Evolutionary conservation across 192 early-diverging fungal species (phyloP).

Genomic region (Coemansia sp.): DNA sequence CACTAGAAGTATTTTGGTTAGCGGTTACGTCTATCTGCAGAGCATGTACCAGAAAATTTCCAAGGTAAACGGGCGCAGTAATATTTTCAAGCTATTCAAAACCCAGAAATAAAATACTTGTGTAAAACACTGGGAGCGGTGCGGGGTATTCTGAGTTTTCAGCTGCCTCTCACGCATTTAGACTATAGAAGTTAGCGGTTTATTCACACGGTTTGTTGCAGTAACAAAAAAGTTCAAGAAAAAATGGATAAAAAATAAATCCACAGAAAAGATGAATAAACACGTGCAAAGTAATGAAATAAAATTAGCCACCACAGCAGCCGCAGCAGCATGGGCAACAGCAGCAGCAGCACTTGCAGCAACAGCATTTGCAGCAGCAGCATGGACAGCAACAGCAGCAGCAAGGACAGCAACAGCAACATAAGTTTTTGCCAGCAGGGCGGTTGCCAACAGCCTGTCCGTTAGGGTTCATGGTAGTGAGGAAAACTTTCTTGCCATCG

Average conservation of each 20-base stretch:
- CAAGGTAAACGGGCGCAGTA: no score
- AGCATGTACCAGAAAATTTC: no score
- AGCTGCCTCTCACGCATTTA: no score
- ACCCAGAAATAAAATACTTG: no score
- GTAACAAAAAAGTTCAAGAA: no score
- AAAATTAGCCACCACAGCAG: conserved; percentile 16
- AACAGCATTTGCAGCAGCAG: conserved; percentile 35
- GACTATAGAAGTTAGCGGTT: no score
- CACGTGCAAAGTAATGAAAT: not conserved
- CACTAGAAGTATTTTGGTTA: not conserved
- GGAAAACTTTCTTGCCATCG: conserved; percentile 12
- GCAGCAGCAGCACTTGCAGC: conserved; percentile 22
- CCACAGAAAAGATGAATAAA: not conserved
- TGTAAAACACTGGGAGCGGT: no score
- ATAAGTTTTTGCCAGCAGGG: conserved; percentile 29
- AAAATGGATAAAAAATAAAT: not conserved
- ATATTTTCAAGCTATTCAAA: no score
- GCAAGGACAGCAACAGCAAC: conserved; percentile 38
- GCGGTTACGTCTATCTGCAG: no score
- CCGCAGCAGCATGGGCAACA: conserved; percentile 34
- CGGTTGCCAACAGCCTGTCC: conserved; percentile 7
- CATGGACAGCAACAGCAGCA: conserved; percentile 39
- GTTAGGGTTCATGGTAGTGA: not conserved
- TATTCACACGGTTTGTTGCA: no score
- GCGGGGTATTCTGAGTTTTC: no score